These are phyloP conservation scores for Cyberlindnera euphorbiiphila DNA, from an alignment of 805 yeast genomes.

Conservation along the genomic window DNA sequence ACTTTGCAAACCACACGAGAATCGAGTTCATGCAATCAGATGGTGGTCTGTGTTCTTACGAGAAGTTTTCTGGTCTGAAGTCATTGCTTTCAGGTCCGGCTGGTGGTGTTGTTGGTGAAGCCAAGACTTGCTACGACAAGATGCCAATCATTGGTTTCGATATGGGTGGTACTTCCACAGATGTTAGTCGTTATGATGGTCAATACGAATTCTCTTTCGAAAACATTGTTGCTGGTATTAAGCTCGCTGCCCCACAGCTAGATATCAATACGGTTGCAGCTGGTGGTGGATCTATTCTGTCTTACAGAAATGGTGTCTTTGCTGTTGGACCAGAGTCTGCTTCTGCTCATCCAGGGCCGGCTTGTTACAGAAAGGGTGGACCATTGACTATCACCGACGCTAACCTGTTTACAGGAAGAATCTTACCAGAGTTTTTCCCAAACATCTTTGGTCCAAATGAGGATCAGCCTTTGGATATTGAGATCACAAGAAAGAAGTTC, in stretches of 20 bases:
- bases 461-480: conserved; percentile 61
- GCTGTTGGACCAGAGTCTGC: conserved; percentile 87
- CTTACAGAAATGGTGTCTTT: conserved; percentile 68
- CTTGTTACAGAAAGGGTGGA: conserved; percentile 81
- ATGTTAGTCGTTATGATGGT: conserved; percentile 74
- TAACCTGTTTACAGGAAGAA: conserved; percentile 65
- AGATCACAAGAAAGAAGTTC: conserved; percentile 35
- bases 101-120: conserved; percentile 59
- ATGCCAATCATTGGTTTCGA: conserved; percentile 37
- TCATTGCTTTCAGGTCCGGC: conserved; percentile 59
- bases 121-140: conserved; percentile 46
- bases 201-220: conserved; percentile 72
- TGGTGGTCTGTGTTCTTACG: conserved; percentile 53
- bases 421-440: conserved; percentile 73
- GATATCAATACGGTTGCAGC: conserved; percentile 83
- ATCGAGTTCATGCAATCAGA: conserved; percentile 57
- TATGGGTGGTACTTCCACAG: conserved; percentile 92
- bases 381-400: conserved; percentile 87
- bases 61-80: conserved; percentile 48
- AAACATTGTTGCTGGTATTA: conserved; percentile 78
- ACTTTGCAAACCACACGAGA: conserved; percentile 34
- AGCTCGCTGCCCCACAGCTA: conserved; percentile 79
- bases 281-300: conserved; percentile 72
- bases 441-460: conserved; percentile 81
- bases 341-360: conserved; percentile 86